Base-by-base conservation (phyloP, 371 early-diverging fungal species). In the Smittium culicis region DNA sequence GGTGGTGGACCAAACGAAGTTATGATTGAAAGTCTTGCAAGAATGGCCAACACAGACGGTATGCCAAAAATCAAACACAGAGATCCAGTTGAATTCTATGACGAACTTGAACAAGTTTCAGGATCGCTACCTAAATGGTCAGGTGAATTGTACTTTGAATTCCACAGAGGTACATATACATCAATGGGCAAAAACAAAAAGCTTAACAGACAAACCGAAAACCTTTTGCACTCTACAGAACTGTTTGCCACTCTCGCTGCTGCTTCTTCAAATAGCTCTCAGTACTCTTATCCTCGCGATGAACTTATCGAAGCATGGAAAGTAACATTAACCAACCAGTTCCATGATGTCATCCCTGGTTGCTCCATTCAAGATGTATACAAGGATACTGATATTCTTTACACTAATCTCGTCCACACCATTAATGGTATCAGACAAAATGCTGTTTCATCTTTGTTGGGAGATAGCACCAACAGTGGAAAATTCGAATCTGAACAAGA, bases 81-180 rank as follows among this genome's bases (percentile, higher is more conserved):
- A 24, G 77, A 83, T 61, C 92, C 90, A 0, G 80, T 81, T 11
- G 77, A 79, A 0, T 96, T 96, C 69, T 98, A 90, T 77, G 80
- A 89, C 61, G 73, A 80, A 20, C 71, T 96, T 1, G 88, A 86
- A 65, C 72, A 74, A 54, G 77, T 81, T 0, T 83, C 87, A 34
- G 73, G 80, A 5, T 85, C 85, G 2, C 75, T 98, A 20, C 85
- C 86, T 34, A 70, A 82, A 11, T 98, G 95, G 88, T 88, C 88
- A 68, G 98, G 98, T 35, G 96, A 98, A 75, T 79, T 98, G 80
- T 95, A 95, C 74, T 86, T 95, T 71, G 97, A 97, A 74, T 83
- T 96, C 28, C 97, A 97, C 75, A 86, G 98, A 59, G 98, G 98
- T 57, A 96, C 96, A 32, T 96, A 95, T 76, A 98, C 98, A 0